phyloP scores from a whole-genome alignment of 2,329 filamentous ascomycete species.

The Sarocladium kiliense region DNA sequence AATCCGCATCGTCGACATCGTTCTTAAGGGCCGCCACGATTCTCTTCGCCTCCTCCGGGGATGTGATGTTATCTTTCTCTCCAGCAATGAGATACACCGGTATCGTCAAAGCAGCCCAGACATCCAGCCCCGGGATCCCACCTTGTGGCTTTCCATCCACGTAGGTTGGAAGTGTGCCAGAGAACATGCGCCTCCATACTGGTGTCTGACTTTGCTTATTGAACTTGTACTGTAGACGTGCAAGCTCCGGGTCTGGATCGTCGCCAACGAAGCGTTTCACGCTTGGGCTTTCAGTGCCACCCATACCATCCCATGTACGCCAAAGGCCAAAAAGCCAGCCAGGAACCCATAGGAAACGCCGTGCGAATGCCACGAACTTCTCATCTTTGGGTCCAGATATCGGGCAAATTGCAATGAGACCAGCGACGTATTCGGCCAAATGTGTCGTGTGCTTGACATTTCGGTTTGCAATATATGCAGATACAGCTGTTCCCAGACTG shows the following conservation, averaged over 20 bases:
- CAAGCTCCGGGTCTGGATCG: slow-evolving; percentile 59
- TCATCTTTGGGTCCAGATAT: slow-evolving; percentile 57
- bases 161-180: slow-evolving; percentile 62
- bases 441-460: slow-evolving; percentile 37
- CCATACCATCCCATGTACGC: slow-evolving; percentile 72
- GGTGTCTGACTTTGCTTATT: slow-evolving; percentile 80
- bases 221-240: slow-evolving; percentile 63
- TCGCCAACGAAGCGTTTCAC: slow-evolving; percentile 72
- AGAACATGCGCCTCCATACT: slow-evolving; percentile 78
- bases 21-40: slow-evolving; percentile 45
- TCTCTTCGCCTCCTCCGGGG: slow-evolving; percentile 63
- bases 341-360: slow-evolving; percentile 63
- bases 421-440: slow-evolving; percentile 62
- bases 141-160: slow-evolving; percentile 43
- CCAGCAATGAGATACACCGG: slow-evolving; percentile 78
- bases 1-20: slow-evolving; percentile 11
- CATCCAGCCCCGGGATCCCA: slow-evolving; percentile 62
- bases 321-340: slow-evolving; percentile 69
- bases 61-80: slow-evolving; percentile 70
- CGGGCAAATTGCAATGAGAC: slow-evolving; percentile 78
- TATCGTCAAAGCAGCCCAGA: slow-evolving; percentile 67
- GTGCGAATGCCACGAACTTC: slow-evolving; percentile 36
- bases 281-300: slow-evolving; percentile 72
- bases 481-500: slow-evolving; percentile 81
- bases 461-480: slow-evolving; percentile 59